A percentile compares a stretch with the other conserved stretches of the same genome.
phyloP scores from a whole-genome alignment of 208 protist genomes.

The Crithidia acanthocephali region DNA sequence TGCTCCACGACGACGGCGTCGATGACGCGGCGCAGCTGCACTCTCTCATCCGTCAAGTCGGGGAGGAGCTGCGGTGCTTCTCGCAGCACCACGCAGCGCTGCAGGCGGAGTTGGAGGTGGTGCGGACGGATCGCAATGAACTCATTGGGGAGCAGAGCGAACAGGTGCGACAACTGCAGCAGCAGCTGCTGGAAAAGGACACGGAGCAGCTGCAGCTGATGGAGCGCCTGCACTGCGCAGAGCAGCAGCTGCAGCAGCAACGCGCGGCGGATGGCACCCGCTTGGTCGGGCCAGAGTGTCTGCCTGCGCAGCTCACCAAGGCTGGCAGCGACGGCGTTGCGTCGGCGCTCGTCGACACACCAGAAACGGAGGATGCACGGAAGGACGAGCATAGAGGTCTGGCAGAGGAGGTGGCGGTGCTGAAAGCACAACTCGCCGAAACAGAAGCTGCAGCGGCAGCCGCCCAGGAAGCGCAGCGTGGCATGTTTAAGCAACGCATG shows the following conservation, averaged over 20 bases:
- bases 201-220: conserved; percentile 26
- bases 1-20: neutral
- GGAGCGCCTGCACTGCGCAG: conserved; percentile 12
- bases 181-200: conserved; percentile 49
- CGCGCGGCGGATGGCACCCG: neutral
- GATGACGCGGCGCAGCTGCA: neutral
- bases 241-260: neutral
- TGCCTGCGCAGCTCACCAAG: no score
- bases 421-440: conserved; percentile 25
- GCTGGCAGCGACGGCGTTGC: no score
- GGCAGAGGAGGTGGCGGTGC: neutral
- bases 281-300: no score
- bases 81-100: conserved; percentile 38
- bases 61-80: neutral
- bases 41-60: conserved; percentile 3
- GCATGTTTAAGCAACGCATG: conserved; percentile 37
- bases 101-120: conserved; percentile 63
- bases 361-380: neutral
- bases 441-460: conserved; percentile 19
- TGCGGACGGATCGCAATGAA: conserved; percentile 73
- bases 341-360: no score
- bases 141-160: conserved; percentile 65
- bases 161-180: conserved; percentile 44
- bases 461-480: conserved; percentile 35
- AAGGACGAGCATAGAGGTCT: neutral